phyloP scores from a whole-genome alignment of 495 filamentous ascomycete species.

The Trichoderma virens region DNA sequence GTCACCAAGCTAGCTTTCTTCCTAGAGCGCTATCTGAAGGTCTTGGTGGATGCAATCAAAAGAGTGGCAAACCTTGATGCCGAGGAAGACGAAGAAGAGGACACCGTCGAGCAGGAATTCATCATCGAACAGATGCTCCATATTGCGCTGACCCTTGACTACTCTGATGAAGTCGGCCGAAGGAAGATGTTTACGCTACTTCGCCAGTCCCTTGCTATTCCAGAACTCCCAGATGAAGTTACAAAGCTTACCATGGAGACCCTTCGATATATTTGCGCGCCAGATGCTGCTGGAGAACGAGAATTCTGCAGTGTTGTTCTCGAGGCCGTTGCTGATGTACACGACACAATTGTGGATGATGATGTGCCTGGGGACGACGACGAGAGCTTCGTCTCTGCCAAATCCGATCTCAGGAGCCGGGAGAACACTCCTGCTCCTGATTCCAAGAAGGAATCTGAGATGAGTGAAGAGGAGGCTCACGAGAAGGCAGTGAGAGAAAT shows the following conservation, averaged over 20 bases:
- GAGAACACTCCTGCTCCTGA: slow-evolving; percentile 48
- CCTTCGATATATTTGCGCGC: slow-evolving; percentile 71
- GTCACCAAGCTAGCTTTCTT: slow-evolving; percentile 82
- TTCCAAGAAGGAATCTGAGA: slow-evolving; percentile 36
- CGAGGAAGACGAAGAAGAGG: slow-evolving; percentile 61
- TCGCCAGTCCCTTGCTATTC: slow-evolving; percentile 72
- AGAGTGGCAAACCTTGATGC: slow-evolving; percentile 45
- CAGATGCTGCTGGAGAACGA: slow-evolving; percentile 68
- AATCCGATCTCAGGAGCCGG: slow-evolving; percentile 64
- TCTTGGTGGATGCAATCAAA: slow-evolving; percentile 61
- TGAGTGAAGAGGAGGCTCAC: slow-evolving; percentile 63
- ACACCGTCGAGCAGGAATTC: slow-evolving; percentile 81
- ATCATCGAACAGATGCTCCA: slow-evolving; percentile 91
- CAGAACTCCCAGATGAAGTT: slow-evolving; percentile 84
- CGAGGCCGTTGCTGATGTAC: slow-evolving; percentile 90
- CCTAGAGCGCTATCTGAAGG: slow-evolving; percentile 69
- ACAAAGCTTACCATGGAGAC: slow-evolving; percentile 84
- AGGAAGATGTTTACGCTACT: slow-evolving; percentile 91
- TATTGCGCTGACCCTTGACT: slow-evolving; percentile 85
- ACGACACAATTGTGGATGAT: slow-evolving; percentile 80
- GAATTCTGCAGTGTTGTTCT: slow-evolving; percentile 92
- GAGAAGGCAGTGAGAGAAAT: slow-evolving; percentile 80
- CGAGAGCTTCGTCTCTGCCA: slow-evolving; percentile 88
- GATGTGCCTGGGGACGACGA: slow-evolving; percentile 48
- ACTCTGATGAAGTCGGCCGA: slow-evolving; percentile 88